These are phyloP conservation scores for Alternaria postmessia DNA, from an alignment of 2,329 filamentous ascomycete genomes.

Conservation along the genomic window DNA sequence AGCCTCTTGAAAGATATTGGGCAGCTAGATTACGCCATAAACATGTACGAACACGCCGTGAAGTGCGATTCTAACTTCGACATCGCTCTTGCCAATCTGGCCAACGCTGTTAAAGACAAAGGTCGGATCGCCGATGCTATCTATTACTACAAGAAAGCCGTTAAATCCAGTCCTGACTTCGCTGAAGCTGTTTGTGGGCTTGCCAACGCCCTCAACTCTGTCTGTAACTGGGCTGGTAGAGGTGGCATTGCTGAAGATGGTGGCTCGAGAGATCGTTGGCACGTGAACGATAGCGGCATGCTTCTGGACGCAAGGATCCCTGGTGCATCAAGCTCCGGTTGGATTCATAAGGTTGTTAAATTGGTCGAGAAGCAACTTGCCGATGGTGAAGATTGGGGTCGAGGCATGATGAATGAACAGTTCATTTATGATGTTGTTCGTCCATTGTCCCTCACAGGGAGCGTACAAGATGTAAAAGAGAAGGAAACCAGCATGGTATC, in stretches of 20 bases:
- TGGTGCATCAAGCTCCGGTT: conserved; percentile 71
- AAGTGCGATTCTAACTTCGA: conserved; percentile 93
- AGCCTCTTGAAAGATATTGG: conserved; percentile 96
- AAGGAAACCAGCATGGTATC: conserved; percentile 49
- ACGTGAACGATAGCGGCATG: conserved; percentile 85
- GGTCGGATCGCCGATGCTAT: conserved; percentile 93
- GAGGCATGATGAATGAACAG: conserved; percentile 66
- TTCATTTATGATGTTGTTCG: conserved; percentile 54
- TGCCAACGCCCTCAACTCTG: conserved; percentile 93
- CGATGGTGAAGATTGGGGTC: conserved; percentile 88
- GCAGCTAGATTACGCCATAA: conserved; percentile 87
- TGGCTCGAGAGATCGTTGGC: conserved; percentile 86
- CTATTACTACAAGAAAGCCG: conserved; percentile 86
- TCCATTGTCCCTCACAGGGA: conserved; percentile 55
- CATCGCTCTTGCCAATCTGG: conserved; percentile 93
- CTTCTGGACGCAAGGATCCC: conserved; percentile 74
- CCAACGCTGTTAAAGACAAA: conserved; percentile 97
- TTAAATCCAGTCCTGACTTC: conserved; percentile 91
- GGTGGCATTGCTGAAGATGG: conserved; percentile 81
- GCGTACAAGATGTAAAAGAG: conserved; percentile 42
- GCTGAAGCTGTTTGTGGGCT: conserved; percentile 96
- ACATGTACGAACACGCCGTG: conserved; percentile 97
- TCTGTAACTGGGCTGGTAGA: conserved; percentile 91
- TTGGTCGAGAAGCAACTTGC: conserved; percentile 88
- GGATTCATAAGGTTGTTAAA: conserved; percentile 88